Base-by-base conservation (phyloP, 768 basidiomycete genomes). In the Phanerodontia chrysosporium region DNA sequence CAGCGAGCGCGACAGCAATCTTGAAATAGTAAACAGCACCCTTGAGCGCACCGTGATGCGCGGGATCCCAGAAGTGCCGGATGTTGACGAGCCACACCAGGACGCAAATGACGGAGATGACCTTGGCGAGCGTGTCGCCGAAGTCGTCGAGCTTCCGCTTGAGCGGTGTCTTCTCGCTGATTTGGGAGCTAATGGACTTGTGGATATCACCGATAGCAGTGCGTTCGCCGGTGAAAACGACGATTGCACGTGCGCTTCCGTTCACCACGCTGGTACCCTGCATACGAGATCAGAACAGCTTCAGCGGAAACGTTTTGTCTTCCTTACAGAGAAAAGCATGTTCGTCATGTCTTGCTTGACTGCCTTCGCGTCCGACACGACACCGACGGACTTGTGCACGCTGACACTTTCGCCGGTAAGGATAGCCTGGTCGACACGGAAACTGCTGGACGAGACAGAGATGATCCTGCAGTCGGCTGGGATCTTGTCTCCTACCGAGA, bases 21-120 rank as follows among this genome's bases (percentile, higher is more conserved):
- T 99, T 99, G 83, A 99, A 92, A 76, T 99, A 99, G 73, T 98
- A 98, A 55, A 99, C 84, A 0, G 96, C 96, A 44, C 96, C 96
- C 70, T 94, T 94, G 67, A 98, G 78, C 48, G 76, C 84, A 51
- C 95, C 92, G 64, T 90, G 90, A 69, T 99, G 96, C 25, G 90
- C 83, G 3, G 96, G 94, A 69, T 99, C 96, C 83, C 84, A 88
- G 74, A 99, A 99, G 75, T 99, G 93, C 52, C 91, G 86, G 65
- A 95, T 81, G 74, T 99, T 99, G 75, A 99, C 90, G 60, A 98
- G 78, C 96, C 96, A 99, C 63, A 99, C 96, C 61, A 99, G 86
- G 60, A 99, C 79, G 66, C 96, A 99, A 67, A 98, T 97, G 62
- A 97, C 92, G 45, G 88, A 83, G 74, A 99, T 99, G 72, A 98